phyloP scores from a whole-genome alignment of 345 rosid genomes.

The Passiflora organensis region DNA sequence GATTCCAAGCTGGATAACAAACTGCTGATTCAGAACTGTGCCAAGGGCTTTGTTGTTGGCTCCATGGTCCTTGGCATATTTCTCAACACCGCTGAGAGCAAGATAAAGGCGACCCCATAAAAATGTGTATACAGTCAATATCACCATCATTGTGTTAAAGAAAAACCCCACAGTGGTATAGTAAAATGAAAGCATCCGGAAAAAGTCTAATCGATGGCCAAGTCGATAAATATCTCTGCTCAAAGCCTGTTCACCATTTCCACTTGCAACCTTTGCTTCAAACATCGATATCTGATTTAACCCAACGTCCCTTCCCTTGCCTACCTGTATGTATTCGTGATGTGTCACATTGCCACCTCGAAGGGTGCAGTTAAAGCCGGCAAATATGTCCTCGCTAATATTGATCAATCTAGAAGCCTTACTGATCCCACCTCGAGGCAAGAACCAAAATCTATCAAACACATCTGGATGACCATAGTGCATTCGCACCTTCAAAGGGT shows the following conservation, averaged over 20 bases:
- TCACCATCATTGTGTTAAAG: conserved; percentile 69
- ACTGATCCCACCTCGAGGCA: conserved; percentile 83
- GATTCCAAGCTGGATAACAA: conserved; percentile 56
- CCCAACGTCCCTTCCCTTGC: conserved; percentile 91
- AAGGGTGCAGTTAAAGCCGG: conserved; percentile 84
- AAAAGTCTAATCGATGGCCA: conserved; percentile 86
- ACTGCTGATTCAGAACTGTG: conserved; percentile 28
- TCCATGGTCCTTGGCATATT: conserved; percentile 31
- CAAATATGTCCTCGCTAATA: conserved; percentile 91
- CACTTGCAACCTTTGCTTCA: conserved; percentile 90
- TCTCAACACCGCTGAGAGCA: conserved; percentile 80
- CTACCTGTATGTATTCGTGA: conserved; percentile 91
- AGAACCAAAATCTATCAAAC: conserved; percentile 86
- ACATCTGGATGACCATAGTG: conserved; percentile 96
- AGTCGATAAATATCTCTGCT: conserved; percentile 84
- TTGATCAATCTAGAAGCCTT: conserved; percentile 86
- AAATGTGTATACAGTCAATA: conserved; percentile 64
- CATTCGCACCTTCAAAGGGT: conserved; percentile 85
- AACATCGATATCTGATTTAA: conserved; percentile 79
- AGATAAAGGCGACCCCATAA: conserved; percentile 87
- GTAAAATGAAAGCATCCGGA: conserved; percentile 79
- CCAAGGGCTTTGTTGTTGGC: conserved; percentile 21
- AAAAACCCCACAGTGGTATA: conserved; percentile 68
- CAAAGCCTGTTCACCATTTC: conserved; percentile 88
- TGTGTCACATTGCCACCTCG: conserved; percentile 93